Base-by-base conservation (phyloP, 179 eudicot species). In the Dionaea muscipula region DNA sequence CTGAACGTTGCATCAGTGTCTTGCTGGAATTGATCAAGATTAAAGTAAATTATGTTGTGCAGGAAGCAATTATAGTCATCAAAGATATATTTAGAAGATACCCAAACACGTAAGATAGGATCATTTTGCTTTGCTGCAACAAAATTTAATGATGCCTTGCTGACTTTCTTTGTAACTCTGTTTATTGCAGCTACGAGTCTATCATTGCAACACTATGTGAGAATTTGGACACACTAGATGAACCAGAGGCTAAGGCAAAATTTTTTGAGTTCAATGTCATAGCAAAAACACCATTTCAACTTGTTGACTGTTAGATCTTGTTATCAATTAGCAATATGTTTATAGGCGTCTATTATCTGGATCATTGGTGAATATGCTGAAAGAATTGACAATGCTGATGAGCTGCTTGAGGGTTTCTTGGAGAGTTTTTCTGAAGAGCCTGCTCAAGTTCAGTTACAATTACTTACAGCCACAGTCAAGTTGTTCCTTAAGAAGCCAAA, bases 291-390 rank as follows among this genome's bases (percentile, higher is more conserved):
- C 17, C 35, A 49, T 15, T 49, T 11, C 8, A 4, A 1, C 35
- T 31, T 18, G 5, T 56, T 40, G 18, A 10, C 7, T n/a, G 4
- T 16, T 22, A 36, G 45, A 47, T 49, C 55, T 58, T 50, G 25
- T 50, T 15, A 47, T 50, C 26, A 43, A 46, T 23, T 47, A 27
- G 24, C 18, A 26, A 25, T 67, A 18, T 62, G 23, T 39, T 47
- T 49, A 24, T 70, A 91, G 98, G 95, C 98, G 50, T 91, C 98
- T 45, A 91, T 91, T 95, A 91, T 91, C 70, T 91, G 98, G 98
- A 91, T 86, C 53, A 91, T 91, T 75, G 98, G 98, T 70, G 98
- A 91, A 69, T 91, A 91, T 74, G 98, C 98, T 18, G 98, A 91
- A 71, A 82, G 98, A 84, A 91, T 91, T 64, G 95, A 86, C 80